phyloP scores from a whole-genome alignment of 257 asterid genomes.

The Salvia rosmarinus region DNA sequence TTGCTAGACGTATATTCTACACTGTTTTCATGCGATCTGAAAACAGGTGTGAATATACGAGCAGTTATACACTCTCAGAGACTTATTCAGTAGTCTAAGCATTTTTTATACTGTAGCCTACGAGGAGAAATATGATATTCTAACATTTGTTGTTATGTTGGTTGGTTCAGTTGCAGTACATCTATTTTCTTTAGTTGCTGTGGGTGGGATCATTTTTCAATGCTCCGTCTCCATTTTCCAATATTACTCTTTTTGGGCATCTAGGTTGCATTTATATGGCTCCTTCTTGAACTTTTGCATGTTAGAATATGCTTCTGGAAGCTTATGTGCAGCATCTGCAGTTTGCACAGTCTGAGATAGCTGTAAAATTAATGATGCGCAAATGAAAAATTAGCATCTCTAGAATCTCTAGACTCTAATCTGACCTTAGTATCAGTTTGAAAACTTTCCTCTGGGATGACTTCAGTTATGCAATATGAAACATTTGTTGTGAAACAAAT shows the following conservation, averaged over 20 bases:
- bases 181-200: conserved; percentile 20
- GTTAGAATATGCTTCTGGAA: background rate
- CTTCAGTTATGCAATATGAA: background rate
- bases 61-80: background rate
- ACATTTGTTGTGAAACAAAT: background rate
- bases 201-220: background rate
- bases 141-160: background rate
- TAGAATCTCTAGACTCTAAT: conserved; percentile 5
- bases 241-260: background rate
- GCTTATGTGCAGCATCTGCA: conserved; percentile 14
- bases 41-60: conserved; percentile 62
- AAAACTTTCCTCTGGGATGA: background rate
- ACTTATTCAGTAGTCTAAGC: background rate
- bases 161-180: background rate
- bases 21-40: conserved; percentile 95
- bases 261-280: background rate
- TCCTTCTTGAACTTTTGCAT: background rate
- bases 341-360: background rate
- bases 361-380: background rate
- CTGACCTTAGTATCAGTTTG: conserved; percentile 9
- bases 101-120: background rate
- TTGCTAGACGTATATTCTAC: conserved; percentile 86
- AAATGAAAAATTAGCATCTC: conserved; percentile 11
- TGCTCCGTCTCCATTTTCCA: background rate
- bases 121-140: background rate